Evolutionary conservation across 1,284 basidiomycete species (phyloP), one percentile per base, ranked within the genome.

Genomic region (Boletus smithii): DNA sequence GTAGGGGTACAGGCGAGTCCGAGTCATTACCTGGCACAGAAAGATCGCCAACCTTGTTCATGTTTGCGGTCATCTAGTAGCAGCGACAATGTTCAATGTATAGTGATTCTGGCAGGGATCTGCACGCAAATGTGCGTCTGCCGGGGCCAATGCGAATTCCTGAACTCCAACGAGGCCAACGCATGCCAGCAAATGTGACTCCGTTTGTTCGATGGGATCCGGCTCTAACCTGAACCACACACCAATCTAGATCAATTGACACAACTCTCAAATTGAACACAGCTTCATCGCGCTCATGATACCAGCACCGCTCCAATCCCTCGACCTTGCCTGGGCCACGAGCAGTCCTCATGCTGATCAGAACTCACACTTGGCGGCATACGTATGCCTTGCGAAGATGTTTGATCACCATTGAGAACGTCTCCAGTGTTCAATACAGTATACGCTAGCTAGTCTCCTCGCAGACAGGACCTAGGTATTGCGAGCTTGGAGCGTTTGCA

Each of bases 331-430:
- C 31, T 16, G 10, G 16, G 16, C 31, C 42, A 59, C 33, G 58
- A 59, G 58, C 47, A 22, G 18, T 22, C 40, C 59, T 59, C 61
- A 35, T 59, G 56, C 17, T 38, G 43, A 46, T 54, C 45, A 45
- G 42, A 39, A 23, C 14, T 22, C 20, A 37, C 26, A 13, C 11
- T 9, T 8, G 8, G 16, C 22, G 26, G 29, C 56, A 16, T 20
- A 3, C 17, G 26, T 20, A 26, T 35, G 22, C 26, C 31, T 32
- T 11, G n/a, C 4, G 24, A 30, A 24, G 22, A 23, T 23, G 35
- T n/a, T 23, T 36, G 20, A 37, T 24, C 35, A 37, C 23, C 43
- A 26, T 20, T 6, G 24, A 52, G 30, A 22, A 41, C 36, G 11
- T 36, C 32, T 27, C 17, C 16, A 40, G 16, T 35, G 5, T 20